Evolutionary conservation across 805 yeast species (phyloP).

Genomic region (Ogataea corticis): DNA sequence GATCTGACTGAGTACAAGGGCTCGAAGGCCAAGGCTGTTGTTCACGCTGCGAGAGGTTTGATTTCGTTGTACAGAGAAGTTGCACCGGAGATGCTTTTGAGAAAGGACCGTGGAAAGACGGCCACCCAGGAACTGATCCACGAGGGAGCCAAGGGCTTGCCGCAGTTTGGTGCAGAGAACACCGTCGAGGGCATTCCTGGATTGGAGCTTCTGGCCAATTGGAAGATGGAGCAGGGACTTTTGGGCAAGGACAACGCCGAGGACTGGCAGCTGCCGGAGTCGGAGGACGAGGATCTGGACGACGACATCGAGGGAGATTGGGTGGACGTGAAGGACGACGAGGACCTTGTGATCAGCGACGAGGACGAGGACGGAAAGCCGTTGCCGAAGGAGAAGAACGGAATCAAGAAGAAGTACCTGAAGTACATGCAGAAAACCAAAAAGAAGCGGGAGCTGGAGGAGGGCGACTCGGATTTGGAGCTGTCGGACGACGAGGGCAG

Average conservation of each 20-base stretch:
- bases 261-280: conserved; percentile 66
- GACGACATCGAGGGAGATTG: conserved; percentile 86
- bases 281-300: conserved; percentile 48
- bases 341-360: conserved; percentile 60
- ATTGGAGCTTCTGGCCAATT: conserved; percentile 81
- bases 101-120: conserved; percentile 89
- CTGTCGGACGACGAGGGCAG: conserved; percentile 43
- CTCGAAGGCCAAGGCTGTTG: conserved; percentile 90
- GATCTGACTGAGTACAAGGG: conserved; percentile 90
- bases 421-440: conserved; percentile 34
- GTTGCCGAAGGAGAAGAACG: conserved; percentile 34
- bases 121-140: conserved; percentile 81
- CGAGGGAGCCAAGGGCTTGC: conserved; percentile 49
- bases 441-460: conserved; percentile 35
- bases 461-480: conserved; percentile 51
- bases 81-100: conserved; percentile 91
- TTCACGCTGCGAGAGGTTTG: conserved; percentile 90
- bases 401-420: conserved; percentile 36
- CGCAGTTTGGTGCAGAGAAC: conserved; percentile 75
- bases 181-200: conserved; percentile 82
- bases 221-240: conserved; percentile 67
- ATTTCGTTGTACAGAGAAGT: conserved; percentile 86
- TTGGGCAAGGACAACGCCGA: conserved; percentile 55
- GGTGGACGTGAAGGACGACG: conserved; percentile 83
- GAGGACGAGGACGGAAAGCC: conserved; percentile 44